Percentiles rank a stretch among this genome's conserved stretches.
These are phyloP conservation scores for Ulmus americana DNA, from an alignment of 331 rosid genomes.

Conservation along the genomic window DNA sequence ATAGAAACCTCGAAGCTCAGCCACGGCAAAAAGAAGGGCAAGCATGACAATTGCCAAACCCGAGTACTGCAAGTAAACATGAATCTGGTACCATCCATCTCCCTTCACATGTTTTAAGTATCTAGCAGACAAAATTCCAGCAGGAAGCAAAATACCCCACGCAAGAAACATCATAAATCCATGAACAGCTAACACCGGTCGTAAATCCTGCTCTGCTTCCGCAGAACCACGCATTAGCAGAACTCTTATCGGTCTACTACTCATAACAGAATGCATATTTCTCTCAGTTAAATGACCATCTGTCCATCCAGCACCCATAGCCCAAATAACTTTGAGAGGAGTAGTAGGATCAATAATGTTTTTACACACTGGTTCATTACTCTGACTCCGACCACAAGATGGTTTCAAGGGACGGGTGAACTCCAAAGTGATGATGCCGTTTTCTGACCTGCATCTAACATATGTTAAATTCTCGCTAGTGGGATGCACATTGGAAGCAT, in stretches of 20 bases:
- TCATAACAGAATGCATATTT: conserved; percentile 80
- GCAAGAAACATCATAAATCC: conserved; percentile 96
- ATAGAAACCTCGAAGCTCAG: conserved; percentile 80
- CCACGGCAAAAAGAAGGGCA: conserved; percentile 85
- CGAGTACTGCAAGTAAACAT: conserved; percentile 86
- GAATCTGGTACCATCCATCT: conserved; percentile 81
- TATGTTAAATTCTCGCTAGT: conserved; percentile 65
- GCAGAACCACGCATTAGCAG: conserved; percentile 80
- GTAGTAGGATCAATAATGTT: conserved; percentile 75
- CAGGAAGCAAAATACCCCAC: conserved; percentile 90
- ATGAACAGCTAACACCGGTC: conserved; percentile 82
- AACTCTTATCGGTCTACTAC: conserved; percentile 65
- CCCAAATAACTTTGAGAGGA: conserved; percentile 87
- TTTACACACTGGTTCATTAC: conserved; percentile 55
- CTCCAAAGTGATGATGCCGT: conserved; percentile 71
- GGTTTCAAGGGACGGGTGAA: conserved; percentile 83
- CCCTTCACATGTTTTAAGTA: conserved; percentile 92
- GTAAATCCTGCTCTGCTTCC: conserved; percentile 87
- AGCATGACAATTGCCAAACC: conserved; percentile 71
- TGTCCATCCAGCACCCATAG: conserved; percentile 83
- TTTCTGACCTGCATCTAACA: conserved; percentile 78
- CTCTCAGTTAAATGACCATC: conserved; percentile 46
- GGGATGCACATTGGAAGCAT: conserved; percentile 53
- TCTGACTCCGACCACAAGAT: conserved; percentile 37
- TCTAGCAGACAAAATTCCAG: conserved; percentile 76